Evolutionary conservation across 2,329 filamentous ascomycete species (phyloP).

Genomic region (Colletotrichum tamarilloi): DNA sequence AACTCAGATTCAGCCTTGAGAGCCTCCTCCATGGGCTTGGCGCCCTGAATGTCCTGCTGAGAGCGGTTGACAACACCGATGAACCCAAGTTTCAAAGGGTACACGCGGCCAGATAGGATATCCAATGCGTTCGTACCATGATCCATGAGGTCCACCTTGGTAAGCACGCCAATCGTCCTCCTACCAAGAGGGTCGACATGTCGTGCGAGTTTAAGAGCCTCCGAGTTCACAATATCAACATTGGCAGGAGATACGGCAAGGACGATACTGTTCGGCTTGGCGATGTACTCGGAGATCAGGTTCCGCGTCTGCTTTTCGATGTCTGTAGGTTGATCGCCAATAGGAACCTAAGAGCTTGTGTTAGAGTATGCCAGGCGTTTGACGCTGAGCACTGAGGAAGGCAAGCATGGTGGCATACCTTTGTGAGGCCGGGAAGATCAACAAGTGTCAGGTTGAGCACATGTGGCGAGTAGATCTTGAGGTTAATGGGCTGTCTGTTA

Average conservation of each 20-base stretch:
- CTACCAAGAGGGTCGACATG: conserved; percentile 96
- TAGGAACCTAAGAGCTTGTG: conserved; percentile 75
- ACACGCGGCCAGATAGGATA: conserved; percentile 96
- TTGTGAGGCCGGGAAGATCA: conserved; percentile 94
- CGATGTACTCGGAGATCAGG: conserved; percentile 97
- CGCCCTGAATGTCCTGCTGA: conserved; percentile 96
- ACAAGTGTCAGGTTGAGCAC: conserved; percentile 97
- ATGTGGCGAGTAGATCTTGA: conserved; percentile 98
- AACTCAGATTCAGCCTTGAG: conserved; percentile 92
- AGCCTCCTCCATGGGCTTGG: conserved; percentile 94
- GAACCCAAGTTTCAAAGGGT: conserved; percentile 95
- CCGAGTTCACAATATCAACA: conserved; percentile 97
- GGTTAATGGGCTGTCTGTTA: conserved; percentile 95
- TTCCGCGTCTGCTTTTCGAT: conserved; percentile 99
- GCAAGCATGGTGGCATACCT: conserved; percentile 64
- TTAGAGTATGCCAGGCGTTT: conserved; percentile 15
- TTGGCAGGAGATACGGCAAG: conserved; percentile 97
- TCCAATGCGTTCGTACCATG: conserved; percentile 98
- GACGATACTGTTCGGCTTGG: conserved; percentile 98
- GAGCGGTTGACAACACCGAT: conserved; percentile 98
- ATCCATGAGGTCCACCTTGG: conserved; percentile 98
- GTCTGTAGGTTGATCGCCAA: conserved; percentile 95
- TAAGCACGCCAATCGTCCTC: conserved; percentile 95
- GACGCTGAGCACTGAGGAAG: neutral
- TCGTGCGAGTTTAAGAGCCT: conserved; percentile 94